Base-by-base conservation (phyloP, 2,329 filamentous ascomycete genomes). In the Rosellinia necatrix region DNA sequence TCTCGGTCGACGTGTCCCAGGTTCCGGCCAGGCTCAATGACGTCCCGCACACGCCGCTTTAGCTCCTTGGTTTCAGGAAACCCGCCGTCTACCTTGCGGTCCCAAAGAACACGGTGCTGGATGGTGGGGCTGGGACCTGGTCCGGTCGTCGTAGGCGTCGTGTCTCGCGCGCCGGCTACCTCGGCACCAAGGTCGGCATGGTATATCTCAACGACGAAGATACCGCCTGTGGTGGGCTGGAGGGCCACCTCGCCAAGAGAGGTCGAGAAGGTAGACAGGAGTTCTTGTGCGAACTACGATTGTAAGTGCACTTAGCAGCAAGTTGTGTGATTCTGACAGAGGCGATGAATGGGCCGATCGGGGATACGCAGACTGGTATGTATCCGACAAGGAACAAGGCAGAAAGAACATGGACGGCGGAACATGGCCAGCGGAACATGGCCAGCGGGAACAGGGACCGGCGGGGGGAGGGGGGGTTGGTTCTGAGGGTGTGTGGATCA, bases 1-100 rank as follows among this genome's bases (percentile, higher is more conserved):
- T 80, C 72, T 51, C 84, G 78, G 71, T 92, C 89, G 21, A 91
- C 87, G 74, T 97, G 93, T 0, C 93, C 93, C 49, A 97, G 76
- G 68, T 93, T 83, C 59, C 89, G 81, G 1, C 77, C 79, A 0
- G 92, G 93, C 67, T 94, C 87, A 64, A 97, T 86, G 48, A 90
- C 80, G 75, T 97, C 90, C 55, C 93, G 80, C 4, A 97, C 85
- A 13, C 87, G 81, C 57, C 91, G 86, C 76, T 97, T 97, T 38
- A 97, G 81, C 64, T 93, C 87, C 74, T 97, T 96, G 2, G 90
- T 92, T 76, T 97, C 92, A 58, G 93, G 94, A 74, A 99, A 99
- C 0, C 94, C 92, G 25, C 90, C 90, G 69, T 97, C 88, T 3
- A 75, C 70, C 71, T 92, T 96, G 59, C 94, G 83, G 77, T 97